These are phyloP conservation scores for Penicillium angulare DNA, from an alignment of 495 filamentous ascomycete genomes.

Conservation along the genomic window DNA sequence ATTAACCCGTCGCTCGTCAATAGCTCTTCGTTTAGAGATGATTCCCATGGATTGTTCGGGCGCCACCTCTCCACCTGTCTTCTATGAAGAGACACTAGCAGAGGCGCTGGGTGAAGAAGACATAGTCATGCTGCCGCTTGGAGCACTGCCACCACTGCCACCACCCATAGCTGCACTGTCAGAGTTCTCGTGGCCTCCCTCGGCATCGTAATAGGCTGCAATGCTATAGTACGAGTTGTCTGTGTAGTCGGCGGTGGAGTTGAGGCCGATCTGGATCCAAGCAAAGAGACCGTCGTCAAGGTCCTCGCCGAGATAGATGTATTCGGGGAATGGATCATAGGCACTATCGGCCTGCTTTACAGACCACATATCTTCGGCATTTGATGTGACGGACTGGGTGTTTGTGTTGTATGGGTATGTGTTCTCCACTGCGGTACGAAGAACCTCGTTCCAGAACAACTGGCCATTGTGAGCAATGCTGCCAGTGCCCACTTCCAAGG, in stretches of 20 bases:
- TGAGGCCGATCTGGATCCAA: constrained; percentile 59
- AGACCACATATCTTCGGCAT: constrained; percentile 43
- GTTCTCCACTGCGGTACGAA: constrained; percentile 54
- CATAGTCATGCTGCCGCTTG: constrained; percentile 7
- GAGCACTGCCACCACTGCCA: constrained; percentile 19
- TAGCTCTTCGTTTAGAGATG: background rate
- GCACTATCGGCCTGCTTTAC: constrained; percentile 27
- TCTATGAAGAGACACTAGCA: background rate
- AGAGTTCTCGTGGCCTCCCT: constrained; percentile 32
- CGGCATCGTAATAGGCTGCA: constrained; percentile 32
- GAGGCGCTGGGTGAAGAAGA: background rate
- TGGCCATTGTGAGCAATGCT: constrained; percentile 45
- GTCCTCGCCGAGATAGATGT: constrained; percentile 46
- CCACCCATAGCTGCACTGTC: constrained; percentile 20
- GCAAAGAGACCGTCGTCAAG: constrained; percentile 52
- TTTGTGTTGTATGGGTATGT: constrained; percentile 56
- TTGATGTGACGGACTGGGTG: constrained; percentile 49
- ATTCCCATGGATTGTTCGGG: background rate
- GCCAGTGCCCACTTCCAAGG: constrained; percentile 43
- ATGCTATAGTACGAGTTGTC: constrained; percentile 39
- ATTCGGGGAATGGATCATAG: constrained; percentile 39
- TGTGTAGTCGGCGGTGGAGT: constrained; percentile 46
- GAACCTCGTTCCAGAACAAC: constrained; percentile 61
- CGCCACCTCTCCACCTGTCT: background rate
- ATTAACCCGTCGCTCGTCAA: background rate